These are phyloP conservation scores for Emergomyces pasteurianus DNA, from an alignment of 2,329 filamentous ascomycete genomes.

Conservation along the genomic window DNA sequence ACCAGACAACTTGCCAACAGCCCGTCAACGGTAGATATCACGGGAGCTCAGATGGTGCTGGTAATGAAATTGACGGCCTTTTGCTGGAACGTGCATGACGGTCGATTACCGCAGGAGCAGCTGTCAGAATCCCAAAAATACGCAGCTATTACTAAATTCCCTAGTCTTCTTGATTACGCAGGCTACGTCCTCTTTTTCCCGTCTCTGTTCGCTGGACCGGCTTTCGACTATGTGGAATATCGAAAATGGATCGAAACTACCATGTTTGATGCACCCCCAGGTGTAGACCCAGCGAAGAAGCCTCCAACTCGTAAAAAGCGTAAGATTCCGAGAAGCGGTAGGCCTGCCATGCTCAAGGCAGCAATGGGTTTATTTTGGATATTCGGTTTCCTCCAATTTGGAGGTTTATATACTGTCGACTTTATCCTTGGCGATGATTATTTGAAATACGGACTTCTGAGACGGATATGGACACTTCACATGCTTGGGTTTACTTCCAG, in stretches of 20 bases:
- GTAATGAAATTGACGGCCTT: conserved; percentile 97
- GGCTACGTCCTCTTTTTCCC: conserved; percentile 96
- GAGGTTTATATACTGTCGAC: conserved; percentile 51
- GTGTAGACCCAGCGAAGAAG: conserved; percentile 71
- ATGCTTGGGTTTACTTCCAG: conserved; percentile 72
- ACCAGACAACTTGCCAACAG: conserved; percentile 59
- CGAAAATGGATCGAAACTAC: conserved; percentile 81
- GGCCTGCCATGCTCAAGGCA: conserved; percentile 69
- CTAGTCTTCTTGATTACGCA: conserved; percentile 64
- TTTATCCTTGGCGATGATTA: conserved; percentile 56
- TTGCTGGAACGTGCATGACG: conserved; percentile 96
- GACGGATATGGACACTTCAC: conserved; percentile 67
- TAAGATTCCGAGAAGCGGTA: conserved; percentile 82
- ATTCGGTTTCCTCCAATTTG: conserved; percentile 60
- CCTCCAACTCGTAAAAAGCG: conserved; percentile 80
- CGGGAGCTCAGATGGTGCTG: conserved; percentile 91
- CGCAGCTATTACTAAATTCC: conserved; percentile 62
- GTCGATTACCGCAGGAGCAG: conserved; percentile 62
- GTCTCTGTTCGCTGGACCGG: conserved; percentile 73
- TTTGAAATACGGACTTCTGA: conserved; percentile 54
- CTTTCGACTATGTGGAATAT: conserved; percentile 93
- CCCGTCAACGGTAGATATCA: conserved; percentile 67
- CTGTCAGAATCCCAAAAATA: conserved; percentile 83
- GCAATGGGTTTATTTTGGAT: conserved; percentile 67
- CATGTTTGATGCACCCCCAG: conserved; percentile 80